phyloP scores from a whole-genome alignment of 352 stramenopile genomes.

The Pythium phragmitis region DNA sequence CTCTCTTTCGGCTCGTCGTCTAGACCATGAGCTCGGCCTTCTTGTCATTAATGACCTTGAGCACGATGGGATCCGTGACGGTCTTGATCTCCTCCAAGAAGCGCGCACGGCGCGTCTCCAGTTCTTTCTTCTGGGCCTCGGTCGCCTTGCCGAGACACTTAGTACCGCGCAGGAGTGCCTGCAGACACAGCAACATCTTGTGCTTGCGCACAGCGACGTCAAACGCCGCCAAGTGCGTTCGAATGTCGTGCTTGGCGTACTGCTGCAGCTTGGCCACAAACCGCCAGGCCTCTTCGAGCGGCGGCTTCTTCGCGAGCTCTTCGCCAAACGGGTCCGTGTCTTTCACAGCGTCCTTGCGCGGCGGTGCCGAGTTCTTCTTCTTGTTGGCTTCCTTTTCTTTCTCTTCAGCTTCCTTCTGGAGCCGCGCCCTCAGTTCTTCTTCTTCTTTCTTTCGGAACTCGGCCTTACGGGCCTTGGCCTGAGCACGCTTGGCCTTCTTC shows the following conservation, averaged over 20 bases:
- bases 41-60: constrained; percentile 63
- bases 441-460: constrained; percentile 88
- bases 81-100: constrained; percentile 55
- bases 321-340: constrained; percentile 75
- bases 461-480: constrained; percentile 86
- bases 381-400: constrained; percentile 71
- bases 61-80: constrained; percentile 57
- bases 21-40: constrained; percentile 60
- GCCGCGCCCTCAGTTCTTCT: constrained; percentile 68
- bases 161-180: constrained; percentile 67
- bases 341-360: constrained; percentile 52
- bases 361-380: constrained; percentile 51
- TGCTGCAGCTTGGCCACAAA: constrained; percentile 74
- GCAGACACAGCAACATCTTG: constrained; percentile 72
- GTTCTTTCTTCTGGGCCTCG: constrained; percentile 31
- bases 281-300: constrained; percentile 76
- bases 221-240: constrained; percentile 74
- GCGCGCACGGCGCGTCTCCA: constrained; percentile 35
- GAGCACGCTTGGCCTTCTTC: constrained; percentile 89
- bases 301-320: constrained; percentile 61
- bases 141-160: constrained; percentile 30
- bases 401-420: constrained; percentile 77
- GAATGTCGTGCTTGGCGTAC: constrained; percentile 50
- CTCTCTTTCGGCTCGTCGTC: constrained; percentile 5
- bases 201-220: constrained; percentile 76